Conservation (phyloP, 495 filamentous ascomycete species). For the Arthonia radiata region DNA sequence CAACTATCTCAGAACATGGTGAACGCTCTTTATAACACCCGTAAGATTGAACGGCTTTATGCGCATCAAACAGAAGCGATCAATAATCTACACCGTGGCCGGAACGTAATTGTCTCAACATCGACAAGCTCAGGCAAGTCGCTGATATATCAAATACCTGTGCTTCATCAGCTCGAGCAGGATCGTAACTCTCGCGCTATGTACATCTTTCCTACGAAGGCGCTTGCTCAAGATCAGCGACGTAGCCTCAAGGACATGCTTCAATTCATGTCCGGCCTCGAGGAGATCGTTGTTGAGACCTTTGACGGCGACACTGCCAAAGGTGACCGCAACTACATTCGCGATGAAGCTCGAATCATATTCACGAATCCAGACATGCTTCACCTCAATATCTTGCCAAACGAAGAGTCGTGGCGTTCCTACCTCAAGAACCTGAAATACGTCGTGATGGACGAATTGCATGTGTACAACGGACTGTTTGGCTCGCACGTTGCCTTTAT, state of each 20-base stretch:
- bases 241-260: slow-evolving; percentile 71
- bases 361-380: slow-evolving; percentile 99
- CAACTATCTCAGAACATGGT: slow-evolving; percentile 71
- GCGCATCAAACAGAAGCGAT: slow-evolving; percentile 89
- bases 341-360: slow-evolving; percentile 77
- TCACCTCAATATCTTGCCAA: slow-evolving; percentile 78
- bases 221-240: slow-evolving; percentile 82
- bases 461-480: slow-evolving; percentile 91
- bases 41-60: slow-evolving; percentile 67
- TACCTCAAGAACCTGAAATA: slow-evolving; percentile 78
- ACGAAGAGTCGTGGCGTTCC: slow-evolving; percentile 69
- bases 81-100: slow-evolving; percentile 61
- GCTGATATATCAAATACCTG: slow-evolving; percentile 85
- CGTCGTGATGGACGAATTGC: slow-evolving; percentile 74
- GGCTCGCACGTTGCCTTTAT: slow-evolving; percentile 86
- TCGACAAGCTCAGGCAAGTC: slow-evolving; percentile 94
- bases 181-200: slow-evolving; percentile 60
- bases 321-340: slow-evolving; percentile 47
- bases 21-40: slow-evolving; percentile 80
- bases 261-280: slow-evolving; percentile 50
- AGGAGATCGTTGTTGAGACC: slow-evolving; percentile 59
- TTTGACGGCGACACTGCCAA: slow-evolving; percentile 91
- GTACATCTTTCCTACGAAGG: slow-evolving; percentile 98
- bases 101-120: slow-evolving; percentile 78
- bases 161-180: slow-evolving; percentile 65